Percentiles rank a stretch among this genome's conserved stretches.
These are phyloP conservation scores for Tulasnella sp. DNA, from an alignment of 768 basidiomycete species.

Conservation along the genomic window DNA sequence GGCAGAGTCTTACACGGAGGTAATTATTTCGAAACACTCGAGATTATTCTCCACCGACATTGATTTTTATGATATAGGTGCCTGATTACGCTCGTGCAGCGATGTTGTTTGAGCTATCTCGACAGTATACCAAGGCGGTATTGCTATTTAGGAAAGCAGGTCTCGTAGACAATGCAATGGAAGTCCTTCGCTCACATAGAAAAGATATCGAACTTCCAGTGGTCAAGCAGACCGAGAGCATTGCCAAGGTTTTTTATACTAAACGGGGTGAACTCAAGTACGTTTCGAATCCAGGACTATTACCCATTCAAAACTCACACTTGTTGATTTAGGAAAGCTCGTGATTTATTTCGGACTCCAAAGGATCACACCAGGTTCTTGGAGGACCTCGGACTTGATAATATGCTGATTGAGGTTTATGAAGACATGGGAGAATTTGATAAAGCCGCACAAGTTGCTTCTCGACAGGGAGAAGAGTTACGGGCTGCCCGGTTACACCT, in stretches of 20 bases:
- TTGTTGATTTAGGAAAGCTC: constrained; percentile 31
- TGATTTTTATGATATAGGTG: no score
- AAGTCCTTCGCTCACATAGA: constrained; percentile 20
- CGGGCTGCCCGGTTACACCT: no score
- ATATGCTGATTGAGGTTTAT: constrained; percentile 36
- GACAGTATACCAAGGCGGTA: constrained; percentile 15
- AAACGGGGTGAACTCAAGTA: constrained; percentile 29
- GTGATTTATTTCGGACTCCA: constrained; percentile 35
- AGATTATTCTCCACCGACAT: no score
- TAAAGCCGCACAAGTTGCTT: constrained; percentile 42
- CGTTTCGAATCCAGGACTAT: background rate
- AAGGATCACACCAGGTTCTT: constrained; percentile 45
- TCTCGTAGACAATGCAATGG: constrained; percentile 6
- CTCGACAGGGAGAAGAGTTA: constrained; percentile 36
- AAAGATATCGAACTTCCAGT: constrained; percentile 25
- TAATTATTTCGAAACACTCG: no score
- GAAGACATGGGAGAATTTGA: constrained; percentile 30
- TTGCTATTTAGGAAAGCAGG: constrained; percentile 6
- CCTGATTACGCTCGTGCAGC: background rate
- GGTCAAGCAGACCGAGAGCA: constrained; percentile 28
- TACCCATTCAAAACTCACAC: background rate
- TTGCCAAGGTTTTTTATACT: constrained; percentile 37
- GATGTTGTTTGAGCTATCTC: background rate
- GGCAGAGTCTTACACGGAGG: no score
- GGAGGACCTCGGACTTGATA: constrained; percentile 40